phyloP scores from a whole-genome alignment of 2,329 filamentous ascomycete species.

The Venturia pyrina region DNA sequence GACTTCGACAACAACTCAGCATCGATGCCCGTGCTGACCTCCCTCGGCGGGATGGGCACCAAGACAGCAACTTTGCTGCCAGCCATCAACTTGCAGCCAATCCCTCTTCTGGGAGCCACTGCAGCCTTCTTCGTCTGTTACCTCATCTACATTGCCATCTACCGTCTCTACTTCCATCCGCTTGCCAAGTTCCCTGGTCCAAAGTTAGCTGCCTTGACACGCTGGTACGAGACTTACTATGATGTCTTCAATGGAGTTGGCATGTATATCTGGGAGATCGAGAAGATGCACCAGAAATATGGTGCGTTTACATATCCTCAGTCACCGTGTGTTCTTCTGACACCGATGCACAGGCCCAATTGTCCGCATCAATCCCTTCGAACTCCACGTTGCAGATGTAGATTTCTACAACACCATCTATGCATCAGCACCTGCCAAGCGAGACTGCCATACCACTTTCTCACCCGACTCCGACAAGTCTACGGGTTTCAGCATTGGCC shows the following conservation, averaged over 20 bases:
- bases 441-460: not conserved
- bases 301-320: not conserved
- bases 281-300: conserved; percentile 11
- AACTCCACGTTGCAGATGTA: conserved; percentile 17
- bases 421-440: not conserved
- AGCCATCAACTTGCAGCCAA: not conserved
- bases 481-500: conserved; percentile 10
- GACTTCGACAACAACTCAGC: not conserved
- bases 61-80: not conserved
- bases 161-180: conserved; percentile 21
- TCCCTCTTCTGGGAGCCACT: not conserved
- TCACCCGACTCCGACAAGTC: conserved; percentile 7
- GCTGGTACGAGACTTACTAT: conserved; percentile 26
- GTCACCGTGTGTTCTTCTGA: not conserved
- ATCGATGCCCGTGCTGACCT: not conserved
- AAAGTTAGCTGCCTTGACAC: conserved; percentile 23
- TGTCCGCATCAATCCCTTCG: conserved; percentile 18
- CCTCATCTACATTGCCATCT: conserved; percentile 14
- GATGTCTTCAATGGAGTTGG: conserved; percentile 18
- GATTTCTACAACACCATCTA: conserved; percentile 15
- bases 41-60: not conserved
- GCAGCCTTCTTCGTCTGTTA: not conserved
- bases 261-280: conserved; percentile 7
- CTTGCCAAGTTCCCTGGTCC: conserved; percentile 24
- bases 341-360: conserved; percentile 16